A percentile compares a stretch with the other conserved stretches of the same genome.
phyloP scores from a whole-genome alignment of 2,329 filamentous ascomycete genomes.

The Sordariomycetes sp. region DNA sequence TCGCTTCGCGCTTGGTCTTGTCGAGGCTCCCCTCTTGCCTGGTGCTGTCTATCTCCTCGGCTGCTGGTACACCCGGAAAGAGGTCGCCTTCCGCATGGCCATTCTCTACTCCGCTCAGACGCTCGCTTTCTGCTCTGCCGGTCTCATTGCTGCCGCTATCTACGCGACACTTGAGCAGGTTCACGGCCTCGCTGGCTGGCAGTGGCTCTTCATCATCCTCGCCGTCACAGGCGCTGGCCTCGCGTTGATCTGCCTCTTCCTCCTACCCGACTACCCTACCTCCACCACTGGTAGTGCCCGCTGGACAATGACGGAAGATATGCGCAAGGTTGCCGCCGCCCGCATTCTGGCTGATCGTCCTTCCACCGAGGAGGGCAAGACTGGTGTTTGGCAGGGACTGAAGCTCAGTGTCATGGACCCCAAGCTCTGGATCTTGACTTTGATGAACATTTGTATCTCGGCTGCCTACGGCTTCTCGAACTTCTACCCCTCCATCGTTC shows the following conservation, averaged over 20 bases:
- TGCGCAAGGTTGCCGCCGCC: conserved; percentile 12
- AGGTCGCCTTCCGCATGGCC: conserved; percentile 14
- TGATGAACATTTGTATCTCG: conserved; percentile 10
- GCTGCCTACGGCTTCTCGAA: conserved; percentile 8
- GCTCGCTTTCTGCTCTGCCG: conserved; percentile 11
- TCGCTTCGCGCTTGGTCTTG: conserved; percentile 12
- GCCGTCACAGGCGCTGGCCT: conserved; percentile 11
- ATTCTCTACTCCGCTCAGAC: conserved; percentile 14
- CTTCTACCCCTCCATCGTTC: conserved; percentile 14
- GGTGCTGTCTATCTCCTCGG: conserved; percentile 9
- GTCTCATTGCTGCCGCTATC: conserved; percentile 14
- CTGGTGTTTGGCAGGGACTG: conserved; percentile 11
- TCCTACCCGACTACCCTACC: conserved; percentile 13
- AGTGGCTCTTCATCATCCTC: conserved; percentile 30
- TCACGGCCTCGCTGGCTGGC: conserved; percentile 25
- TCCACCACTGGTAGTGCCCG: conserved; percentile 12
- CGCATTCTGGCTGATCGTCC: conserved; percentile 13
- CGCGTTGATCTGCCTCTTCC: conserved; percentile 9
- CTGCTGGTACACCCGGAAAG: conserved; percentile 15
- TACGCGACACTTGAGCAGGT: conserved; percentile 9
- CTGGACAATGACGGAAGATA: conserved; percentile 13
- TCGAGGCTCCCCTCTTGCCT: conserved; percentile 10
- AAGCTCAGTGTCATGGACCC: conserved; percentile 12
- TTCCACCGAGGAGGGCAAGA: conserved; percentile 11
- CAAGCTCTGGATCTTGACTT: conserved; percentile 13